Conservation (phyloP, 495 filamentous ascomycete genomes). For the Aspergillus avenaceus region DNA sequence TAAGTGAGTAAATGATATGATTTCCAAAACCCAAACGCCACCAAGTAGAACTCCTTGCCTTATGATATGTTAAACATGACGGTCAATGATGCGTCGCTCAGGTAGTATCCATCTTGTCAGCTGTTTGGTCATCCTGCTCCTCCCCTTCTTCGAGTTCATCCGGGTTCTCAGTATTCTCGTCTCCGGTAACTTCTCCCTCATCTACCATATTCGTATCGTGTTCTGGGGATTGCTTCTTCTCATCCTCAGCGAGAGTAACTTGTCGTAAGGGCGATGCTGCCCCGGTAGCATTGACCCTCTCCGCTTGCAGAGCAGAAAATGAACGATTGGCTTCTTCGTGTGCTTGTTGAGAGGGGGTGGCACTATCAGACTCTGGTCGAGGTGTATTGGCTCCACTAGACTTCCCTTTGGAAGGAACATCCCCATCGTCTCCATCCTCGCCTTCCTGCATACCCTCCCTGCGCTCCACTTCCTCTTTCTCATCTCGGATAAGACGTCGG, state of each 20-base stretch:
- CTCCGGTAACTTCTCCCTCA: slow-evolving; percentile 58
- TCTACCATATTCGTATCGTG: slow-evolving; percentile 55
- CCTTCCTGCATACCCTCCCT: slow-evolving; percentile 74
- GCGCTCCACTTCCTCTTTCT: slow-evolving; percentile 82
- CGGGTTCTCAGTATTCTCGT: slow-evolving; percentile 32
- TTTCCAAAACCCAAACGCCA: slow-evolving; percentile 22
- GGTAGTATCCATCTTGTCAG: slow-evolving; percentile 70
- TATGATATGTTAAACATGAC: slow-evolving; percentile 8
- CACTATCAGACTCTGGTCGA: slow-evolving; percentile 49
- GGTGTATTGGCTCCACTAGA: slow-evolving; percentile 62
- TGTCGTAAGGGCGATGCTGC: slow-evolving; percentile 40
- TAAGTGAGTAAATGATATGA: slow-evolving; percentile 13
- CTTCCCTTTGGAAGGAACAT: slow-evolving; percentile 47
- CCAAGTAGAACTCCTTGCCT: slow-evolving; percentile 30
- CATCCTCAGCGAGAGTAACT: slow-evolving; percentile 26
- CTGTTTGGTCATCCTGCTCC: slow-evolving; percentile 44
- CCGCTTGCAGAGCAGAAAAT: slow-evolving; percentile 28
- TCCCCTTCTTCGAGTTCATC: slow-evolving; percentile 47
- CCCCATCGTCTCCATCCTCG: slow-evolving; percentile 72
- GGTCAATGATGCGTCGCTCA: slow-evolving; percentile 7
- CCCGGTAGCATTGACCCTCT: slow-evolving; percentile 26
- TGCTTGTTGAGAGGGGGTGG: slow-evolving; percentile 46
- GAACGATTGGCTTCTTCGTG: slow-evolving; percentile 39
- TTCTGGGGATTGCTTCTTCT: slow-evolving; percentile 29
- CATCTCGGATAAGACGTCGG: slow-evolving; percentile 80